phyloP scores from a whole-genome alignment of 331 rosid genomes.

The Stylosanthes scabra region DNA sequence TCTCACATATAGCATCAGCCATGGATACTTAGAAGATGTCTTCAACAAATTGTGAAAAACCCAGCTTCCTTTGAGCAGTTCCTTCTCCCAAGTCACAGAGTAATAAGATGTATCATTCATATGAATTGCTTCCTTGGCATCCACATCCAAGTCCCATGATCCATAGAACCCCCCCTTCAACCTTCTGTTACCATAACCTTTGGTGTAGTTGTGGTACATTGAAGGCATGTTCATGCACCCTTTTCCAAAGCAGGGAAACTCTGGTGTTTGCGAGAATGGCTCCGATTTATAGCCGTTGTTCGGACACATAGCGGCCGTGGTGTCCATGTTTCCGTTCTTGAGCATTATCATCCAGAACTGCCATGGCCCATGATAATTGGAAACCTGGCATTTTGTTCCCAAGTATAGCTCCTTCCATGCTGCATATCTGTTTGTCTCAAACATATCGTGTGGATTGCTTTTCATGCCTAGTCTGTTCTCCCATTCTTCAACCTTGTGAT shows the following conservation, averaged over 20 bases:
- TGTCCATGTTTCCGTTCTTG: slow-evolving; percentile 55
- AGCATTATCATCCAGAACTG: slow-evolving; percentile 58
- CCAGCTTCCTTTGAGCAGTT: slow-evolving; percentile 47
- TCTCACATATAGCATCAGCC: slow-evolving; percentile 56
- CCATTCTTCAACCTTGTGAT: slow-evolving; percentile 43
- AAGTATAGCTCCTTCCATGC: slow-evolving; percentile 43
- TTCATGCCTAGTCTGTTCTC: slow-evolving; percentile 39
- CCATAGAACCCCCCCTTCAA: slow-evolving; percentile 49
- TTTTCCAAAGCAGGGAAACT: slow-evolving; percentile 54
- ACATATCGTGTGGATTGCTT: not conserved
- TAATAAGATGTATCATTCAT: slow-evolving; percentile 47
- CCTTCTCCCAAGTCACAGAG: slow-evolving; percentile 48
- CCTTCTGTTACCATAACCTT: not conserved
- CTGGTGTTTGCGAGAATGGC: slow-evolving; percentile 39
- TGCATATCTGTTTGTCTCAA: slow-evolving; percentile 1
- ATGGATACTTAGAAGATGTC: slow-evolving; percentile 51
- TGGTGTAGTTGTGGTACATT: slow-evolving; percentile 43
- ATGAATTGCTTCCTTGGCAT: not conserved
- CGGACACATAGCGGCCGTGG: slow-evolving; percentile 44
- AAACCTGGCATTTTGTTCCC: slow-evolving; percentile 40
- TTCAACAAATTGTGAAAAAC: slow-evolving; percentile 53
- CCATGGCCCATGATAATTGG: slow-evolving; percentile 48
- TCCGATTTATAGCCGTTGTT: slow-evolving; percentile 37
- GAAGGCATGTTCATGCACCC: slow-evolving; percentile 59
- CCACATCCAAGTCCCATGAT: slow-evolving; percentile 48